A percentile compares a stretch with the other conserved stretches of the same genome.
Conservation (phyloP, 129 eudicot genomes). For the Tagetes erecta region DNA sequence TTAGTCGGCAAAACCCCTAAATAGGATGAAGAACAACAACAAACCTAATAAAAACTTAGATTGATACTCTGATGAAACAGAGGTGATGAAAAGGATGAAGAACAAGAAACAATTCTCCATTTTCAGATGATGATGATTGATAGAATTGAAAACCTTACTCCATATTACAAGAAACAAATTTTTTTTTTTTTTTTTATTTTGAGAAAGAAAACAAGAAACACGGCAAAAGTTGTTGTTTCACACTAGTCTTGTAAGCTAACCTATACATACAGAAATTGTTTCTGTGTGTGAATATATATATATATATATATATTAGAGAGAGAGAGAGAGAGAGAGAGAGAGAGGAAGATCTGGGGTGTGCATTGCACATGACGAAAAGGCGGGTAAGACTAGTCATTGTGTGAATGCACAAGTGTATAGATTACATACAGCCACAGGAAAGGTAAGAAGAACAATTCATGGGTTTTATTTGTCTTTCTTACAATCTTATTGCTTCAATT, state of each 20-base stretch:
- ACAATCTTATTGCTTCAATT: not conserved
- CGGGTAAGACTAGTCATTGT: slow-evolving; percentile 31
- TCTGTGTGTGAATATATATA: not conserved
- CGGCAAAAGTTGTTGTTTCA: slow-evolving; percentile 32
- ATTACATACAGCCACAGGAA: slow-evolving; percentile 17
- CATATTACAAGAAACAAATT: not conserved
- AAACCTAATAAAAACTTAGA: slow-evolving; percentile 55
- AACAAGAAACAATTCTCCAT: slow-evolving; percentile 28
- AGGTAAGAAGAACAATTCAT: slow-evolving; percentile 28
- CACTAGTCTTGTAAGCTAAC: slow-evolving; percentile 34
- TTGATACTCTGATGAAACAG: slow-evolving; percentile 30
- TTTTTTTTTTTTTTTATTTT: not conserved
- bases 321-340: not conserved
- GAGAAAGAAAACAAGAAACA: slow-evolving; percentile 32
- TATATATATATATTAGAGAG: not conserved
- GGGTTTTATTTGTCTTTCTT: slow-evolving; percentile 39
- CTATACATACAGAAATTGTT: slow-evolving; percentile 29
- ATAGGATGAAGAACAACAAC: not conserved
- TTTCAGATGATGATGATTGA: slow-evolving; percentile 13
- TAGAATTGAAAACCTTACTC: slow-evolving; percentile 28
- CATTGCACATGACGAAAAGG: slow-evolving; percentile 40
- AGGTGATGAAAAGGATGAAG: slow-evolving; percentile 28
- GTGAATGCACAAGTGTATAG: slow-evolving; percentile 21
- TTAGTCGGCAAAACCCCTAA: slow-evolving; percentile 12
- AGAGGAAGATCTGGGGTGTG: slow-evolving; percentile 21